Percentiles rank a stretch among this genome's conserved stretches.
Evolutionary conservation across 1,139 yeast genomes (phyloP).

Genomic region (Lodderomyces orthopsilosis): DNA sequence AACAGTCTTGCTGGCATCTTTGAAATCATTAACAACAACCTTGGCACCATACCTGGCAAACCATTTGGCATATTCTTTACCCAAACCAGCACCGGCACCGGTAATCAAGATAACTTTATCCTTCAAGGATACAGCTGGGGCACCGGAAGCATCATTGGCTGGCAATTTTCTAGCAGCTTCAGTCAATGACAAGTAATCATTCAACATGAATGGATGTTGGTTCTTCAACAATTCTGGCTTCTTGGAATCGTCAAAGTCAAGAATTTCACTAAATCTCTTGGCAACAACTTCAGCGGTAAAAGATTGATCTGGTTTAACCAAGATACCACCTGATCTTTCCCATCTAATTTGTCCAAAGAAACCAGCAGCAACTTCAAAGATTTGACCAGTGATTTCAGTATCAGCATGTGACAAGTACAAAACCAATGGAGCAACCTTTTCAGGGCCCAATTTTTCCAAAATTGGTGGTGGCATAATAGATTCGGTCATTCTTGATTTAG

Average conservation of each 20-base stretch:
- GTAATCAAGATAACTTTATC: slow-evolving; percentile 88
- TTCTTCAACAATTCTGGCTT: slow-evolving; percentile 53
- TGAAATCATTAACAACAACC: slow-evolving; percentile 91
- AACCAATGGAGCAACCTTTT: slow-evolving; percentile 87
- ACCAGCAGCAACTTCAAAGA: slow-evolving; percentile 94
- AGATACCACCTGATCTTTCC: slow-evolving; percentile 88
- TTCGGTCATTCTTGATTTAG: slow-evolving; percentile 96
- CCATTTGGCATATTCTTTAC: slow-evolving; percentile 82
- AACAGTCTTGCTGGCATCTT: slow-evolving; percentile 71
- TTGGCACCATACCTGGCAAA: slow-evolving; percentile 92
- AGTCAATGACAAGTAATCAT: slow-evolving; percentile 58
- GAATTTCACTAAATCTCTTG: slow-evolving; percentile 61
- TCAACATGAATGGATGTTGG: slow-evolving; percentile 64
- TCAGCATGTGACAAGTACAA: slow-evolving; percentile 72
- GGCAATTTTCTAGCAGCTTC: slow-evolving; percentile 52
- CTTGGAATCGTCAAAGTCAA: slow-evolving; percentile 54
- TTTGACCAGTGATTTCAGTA: slow-evolving; percentile 62
- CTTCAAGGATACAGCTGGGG: slow-evolving; percentile 56
- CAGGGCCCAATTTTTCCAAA: slow-evolving; percentile 78
- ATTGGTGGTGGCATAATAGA: slow-evolving; percentile 81
- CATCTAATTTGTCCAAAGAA: slow-evolving; percentile 89
- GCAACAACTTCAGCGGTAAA: slow-evolving; percentile 87
- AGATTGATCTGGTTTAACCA: slow-evolving; percentile 73
- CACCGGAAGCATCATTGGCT: slow-evolving; percentile 54
- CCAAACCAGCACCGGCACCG: slow-evolving; percentile 96